A percentile compares a stretch with the other conserved stretches of the same genome.
These are phyloP conservation scores for Shiraia bambusicola DNA, from an alignment of 2,329 filamentous ascomycete species.

Conservation along the genomic window DNA sequence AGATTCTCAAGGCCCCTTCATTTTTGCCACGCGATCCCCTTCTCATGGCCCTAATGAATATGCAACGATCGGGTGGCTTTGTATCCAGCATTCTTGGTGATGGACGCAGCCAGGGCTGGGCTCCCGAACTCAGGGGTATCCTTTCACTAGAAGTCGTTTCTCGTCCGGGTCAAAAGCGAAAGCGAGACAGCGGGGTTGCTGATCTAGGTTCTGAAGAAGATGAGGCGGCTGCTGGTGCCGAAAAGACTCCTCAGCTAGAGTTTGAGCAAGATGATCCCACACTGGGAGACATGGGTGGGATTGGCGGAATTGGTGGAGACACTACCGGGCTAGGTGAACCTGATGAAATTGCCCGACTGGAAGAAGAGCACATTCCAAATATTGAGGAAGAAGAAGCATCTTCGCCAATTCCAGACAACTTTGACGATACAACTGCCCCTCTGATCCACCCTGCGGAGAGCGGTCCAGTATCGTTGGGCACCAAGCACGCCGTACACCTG, in stretches of 20 bases:
- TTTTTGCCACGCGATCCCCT: constrained; percentile 88
- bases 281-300: constrained; percentile 39
- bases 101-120: constrained; percentile 76
- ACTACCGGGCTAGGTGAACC: constrained; percentile 28
- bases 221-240: constrained; percentile 50
- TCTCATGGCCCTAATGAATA: constrained; percentile 81
- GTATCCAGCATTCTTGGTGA: constrained; percentile 84
- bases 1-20: constrained; percentile 77
- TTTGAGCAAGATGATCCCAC: constrained; percentile 54
- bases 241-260: constrained; percentile 70
- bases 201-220: constrained; percentile 72
- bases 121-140: constrained; percentile 88
- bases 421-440: constrained; percentile 77
- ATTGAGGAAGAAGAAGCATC: constrained; percentile 41
- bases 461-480: constrained; percentile 84
- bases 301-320: constrained; percentile 47
- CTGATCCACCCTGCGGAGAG: constrained; percentile 79
- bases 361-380: constrained; percentile 30
- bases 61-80: constrained; percentile 89
- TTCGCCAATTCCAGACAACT: constrained; percentile 54
- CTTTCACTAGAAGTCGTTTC: constrained; percentile 82
- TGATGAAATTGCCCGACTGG: constrained; percentile 34
- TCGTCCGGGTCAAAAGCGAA: constrained; percentile 82
- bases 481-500: constrained; percentile 93
- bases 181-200: constrained; percentile 84